Evolutionary conservation across 495 filamentous ascomycete genomes (phyloP).

Genomic region (Acidiella bohemica): DNA sequence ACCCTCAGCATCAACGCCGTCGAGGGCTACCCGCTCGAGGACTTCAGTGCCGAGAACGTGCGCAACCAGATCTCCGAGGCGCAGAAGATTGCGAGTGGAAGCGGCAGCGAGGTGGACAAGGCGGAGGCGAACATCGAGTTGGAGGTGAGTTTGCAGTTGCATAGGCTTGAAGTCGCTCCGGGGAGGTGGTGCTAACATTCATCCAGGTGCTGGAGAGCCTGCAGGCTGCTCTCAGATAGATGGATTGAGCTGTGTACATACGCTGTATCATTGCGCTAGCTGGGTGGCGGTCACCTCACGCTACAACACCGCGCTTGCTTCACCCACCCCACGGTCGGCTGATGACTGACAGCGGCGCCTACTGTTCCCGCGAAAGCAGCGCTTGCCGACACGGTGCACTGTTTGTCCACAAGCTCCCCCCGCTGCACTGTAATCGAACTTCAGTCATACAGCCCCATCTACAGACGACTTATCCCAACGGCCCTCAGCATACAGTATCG

Average conservation of each 20-base stretch:
- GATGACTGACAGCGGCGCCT: too few species aligned
- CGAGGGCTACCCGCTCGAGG: slow-evolving; percentile 85
- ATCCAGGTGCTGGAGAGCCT: slow-evolving; percentile 33
- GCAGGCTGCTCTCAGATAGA: slow-evolving; percentile 34
- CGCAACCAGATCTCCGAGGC: slow-evolving; percentile 76
- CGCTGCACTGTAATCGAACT: too few species aligned
- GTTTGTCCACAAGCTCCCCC: too few species aligned
- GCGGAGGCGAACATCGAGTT: slow-evolving; percentile 98
- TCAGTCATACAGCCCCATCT: too few species aligned
- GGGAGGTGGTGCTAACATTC: slow-evolving; percentile 2
- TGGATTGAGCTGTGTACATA: slow-evolving; percentile 6
- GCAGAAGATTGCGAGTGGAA: slow-evolving; percentile 82
- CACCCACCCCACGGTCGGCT: too few species aligned
- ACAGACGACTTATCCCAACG: too few species aligned
- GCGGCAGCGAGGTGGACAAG: slow-evolving; percentile 92
- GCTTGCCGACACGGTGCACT: too few species aligned
- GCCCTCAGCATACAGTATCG: too few species aligned
- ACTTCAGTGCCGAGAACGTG: slow-evolving; percentile 81
- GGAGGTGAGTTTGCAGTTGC: slow-evolving; percentile 48
- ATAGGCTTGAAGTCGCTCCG: neutral
- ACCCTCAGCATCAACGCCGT: slow-evolving; percentile 94
- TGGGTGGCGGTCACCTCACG: too few species aligned
- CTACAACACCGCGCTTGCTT: too few species aligned
- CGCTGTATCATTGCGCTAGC: slow-evolving; percentile 3
- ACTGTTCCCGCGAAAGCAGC: too few species aligned